These are phyloP conservation scores for Tetrapyrgos nigripes DNA, from an alignment of 1,284 basidiomycete species.

Conservation along the genomic window DNA sequence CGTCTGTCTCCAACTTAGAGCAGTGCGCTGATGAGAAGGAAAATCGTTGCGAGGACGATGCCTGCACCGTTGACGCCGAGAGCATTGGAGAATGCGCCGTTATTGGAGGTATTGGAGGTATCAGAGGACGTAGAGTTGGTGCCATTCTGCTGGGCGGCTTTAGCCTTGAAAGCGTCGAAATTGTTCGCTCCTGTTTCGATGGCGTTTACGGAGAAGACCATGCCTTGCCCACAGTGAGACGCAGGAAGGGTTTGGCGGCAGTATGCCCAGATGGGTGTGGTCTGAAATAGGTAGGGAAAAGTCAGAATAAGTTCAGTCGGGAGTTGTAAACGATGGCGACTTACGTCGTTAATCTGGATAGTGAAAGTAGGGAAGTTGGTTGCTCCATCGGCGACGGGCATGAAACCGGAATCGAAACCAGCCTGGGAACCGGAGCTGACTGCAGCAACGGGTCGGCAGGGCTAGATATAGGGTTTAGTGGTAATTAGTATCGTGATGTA, in stretches of 20 bases:
- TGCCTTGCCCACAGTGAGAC: constrained; percentile 59
- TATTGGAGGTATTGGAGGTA: constrained; percentile 40
- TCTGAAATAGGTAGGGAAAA: constrained; percentile 33
- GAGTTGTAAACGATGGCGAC: constrained; percentile 19
- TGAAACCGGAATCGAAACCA: constrained; percentile 70
- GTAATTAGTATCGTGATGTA: not conserved
- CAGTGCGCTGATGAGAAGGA: constrained; percentile 7
- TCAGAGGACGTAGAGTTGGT: constrained; percentile 34
- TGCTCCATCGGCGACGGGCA: constrained; percentile 51
- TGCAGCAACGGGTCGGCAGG: constrained; percentile 9
- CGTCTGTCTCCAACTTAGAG: not conserved
- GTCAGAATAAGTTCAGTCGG: not conserved
- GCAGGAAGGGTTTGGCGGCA: constrained; percentile 49
- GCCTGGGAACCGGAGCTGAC: constrained; percentile 51
- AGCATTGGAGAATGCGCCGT: constrained; percentile 2
- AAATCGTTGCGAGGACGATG: constrained; percentile 15
- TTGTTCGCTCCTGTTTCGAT: constrained; percentile 57
- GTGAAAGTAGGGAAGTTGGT: constrained; percentile 60
- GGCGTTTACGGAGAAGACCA: constrained; percentile 73
- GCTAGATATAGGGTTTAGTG: constrained; percentile 2
- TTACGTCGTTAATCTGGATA: constrained; percentile 61
- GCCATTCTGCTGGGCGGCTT: constrained; percentile 51
- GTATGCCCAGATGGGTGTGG: constrained; percentile 55
- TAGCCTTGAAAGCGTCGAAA: constrained; percentile 61
- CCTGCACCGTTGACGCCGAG: constrained; percentile 16